Base-by-base conservation (phyloP, 1,139 yeast species). In the Lipomyces yarrowii region DNA sequence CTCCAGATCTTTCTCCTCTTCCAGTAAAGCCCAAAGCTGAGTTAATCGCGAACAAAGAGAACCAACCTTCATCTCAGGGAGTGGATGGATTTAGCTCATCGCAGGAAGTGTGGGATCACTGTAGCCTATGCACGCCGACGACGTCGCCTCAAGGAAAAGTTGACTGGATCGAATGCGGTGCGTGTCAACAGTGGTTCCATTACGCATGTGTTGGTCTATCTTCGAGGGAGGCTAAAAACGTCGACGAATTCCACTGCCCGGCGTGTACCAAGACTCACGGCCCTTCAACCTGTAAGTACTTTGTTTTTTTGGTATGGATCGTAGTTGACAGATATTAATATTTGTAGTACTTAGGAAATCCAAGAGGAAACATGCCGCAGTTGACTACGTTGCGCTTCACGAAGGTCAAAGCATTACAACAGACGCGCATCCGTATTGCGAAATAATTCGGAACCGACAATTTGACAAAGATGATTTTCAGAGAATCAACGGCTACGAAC, bases 351-450 rank as follows among this genome's bases (percentile, higher is more conserved):
- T 82, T 64, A 79, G 96, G 46, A 82, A 82, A 26, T 89, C 90
- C 69, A 82, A 84, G 37, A 80, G 96, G 53, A 77, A 83, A 15
- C 79, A 80, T 57, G 77, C 81, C 10, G 80, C 81, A 61, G 83
- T 91, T 56, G 96, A 92, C 75, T 92, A 92, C 74, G 87, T 86
- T 10, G 96, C 97, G 0, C 78, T 92, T 71, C 86, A 92, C 74
- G 89, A 87, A 62, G 96, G 97, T 1, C 90, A 87, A 52, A 82
- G 87, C n/a, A 82, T 87, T 67, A 82, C 86, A 69, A 82, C 86
- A 69, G 79, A 85, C 60, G 77, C 80, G 55, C 93, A 89, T 74
- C 90, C 91, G 4, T 92, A 89, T 75, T 84, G 86, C 11, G 76
- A 75, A 10, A 67, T 73, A 26, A 82, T 85, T 66, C 70, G 75